Evolutionary conservation across 2,329 filamentous ascomycete species (phyloP).

Genomic region (Ascochyta clinopodiicola): DNA sequence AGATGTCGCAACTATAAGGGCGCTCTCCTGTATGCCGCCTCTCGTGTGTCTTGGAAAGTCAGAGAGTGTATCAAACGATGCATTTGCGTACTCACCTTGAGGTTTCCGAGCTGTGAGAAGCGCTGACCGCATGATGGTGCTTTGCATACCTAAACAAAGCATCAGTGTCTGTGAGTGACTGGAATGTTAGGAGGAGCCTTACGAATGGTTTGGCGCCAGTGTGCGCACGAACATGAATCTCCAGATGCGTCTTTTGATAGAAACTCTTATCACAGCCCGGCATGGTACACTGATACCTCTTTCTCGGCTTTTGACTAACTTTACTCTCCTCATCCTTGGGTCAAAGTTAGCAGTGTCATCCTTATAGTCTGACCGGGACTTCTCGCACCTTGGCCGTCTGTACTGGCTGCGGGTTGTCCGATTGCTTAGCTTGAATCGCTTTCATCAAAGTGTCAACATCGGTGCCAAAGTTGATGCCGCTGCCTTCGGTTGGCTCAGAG

Average conservation of each 20-base stretch:
- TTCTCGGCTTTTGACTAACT: slow-evolving; percentile 57
- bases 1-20: slow-evolving; percentile 80
- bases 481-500: slow-evolving; percentile 49
- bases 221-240: slow-evolving; percentile 87
- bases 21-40: slow-evolving; percentile 86
- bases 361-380: not conserved
- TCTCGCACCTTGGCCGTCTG: slow-evolving; percentile 42
- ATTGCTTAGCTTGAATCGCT: slow-evolving; percentile 75
- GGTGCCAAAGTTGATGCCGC: slow-evolving; percentile 73
- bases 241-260: slow-evolving; percentile 88
- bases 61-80: slow-evolving; percentile 4
- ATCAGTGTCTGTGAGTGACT: slow-evolving; percentile 18
- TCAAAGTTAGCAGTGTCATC: slow-evolving; percentile 1
- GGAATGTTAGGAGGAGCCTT: slow-evolving; percentile 46
- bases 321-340: slow-evolving; percentile 35
- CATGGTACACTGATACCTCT: slow-evolving; percentile 75
- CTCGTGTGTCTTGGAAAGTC: slow-evolving; percentile 72
- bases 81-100: slow-evolving; percentile 68
- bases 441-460: slow-evolving; percentile 89
- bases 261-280: slow-evolving; percentile 82
- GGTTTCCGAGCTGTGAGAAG: slow-evolving; percentile 90
- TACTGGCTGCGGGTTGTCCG: slow-evolving; percentile 44
- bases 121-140: slow-evolving; percentile 75
- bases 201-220: slow-evolving; percentile 92
- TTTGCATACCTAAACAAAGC: slow-evolving; percentile 63